Percentiles rank a stretch among this genome's conserved stretches.
phyloP scores from a whole-genome alignment of 164 flowering plant species.

The Echeveria elegans region DNA sequence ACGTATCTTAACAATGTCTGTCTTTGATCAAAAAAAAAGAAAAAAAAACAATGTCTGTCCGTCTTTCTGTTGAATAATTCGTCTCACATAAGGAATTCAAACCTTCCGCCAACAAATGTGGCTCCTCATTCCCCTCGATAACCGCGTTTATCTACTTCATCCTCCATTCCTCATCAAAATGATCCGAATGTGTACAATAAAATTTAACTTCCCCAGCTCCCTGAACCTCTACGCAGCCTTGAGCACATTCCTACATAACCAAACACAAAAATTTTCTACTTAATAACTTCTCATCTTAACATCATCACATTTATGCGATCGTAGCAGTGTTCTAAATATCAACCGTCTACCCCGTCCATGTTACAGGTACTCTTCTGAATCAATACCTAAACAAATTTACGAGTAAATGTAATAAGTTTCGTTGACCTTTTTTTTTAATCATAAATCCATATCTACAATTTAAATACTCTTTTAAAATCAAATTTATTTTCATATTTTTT shows the following conservation, averaged over 20 bases:
- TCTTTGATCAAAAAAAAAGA: no score
- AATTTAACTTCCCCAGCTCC: slow-evolving; percentile 61
- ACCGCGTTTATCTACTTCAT: slow-evolving; percentile 86
- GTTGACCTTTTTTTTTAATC: no score
- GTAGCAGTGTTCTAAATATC: no score
- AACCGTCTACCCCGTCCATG: no score
- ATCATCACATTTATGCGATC: no score
- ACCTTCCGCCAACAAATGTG: slow-evolving; percentile 84
- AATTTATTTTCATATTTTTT: no score
- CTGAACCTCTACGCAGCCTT: slow-evolving; percentile 84
- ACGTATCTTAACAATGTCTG: slow-evolving; percentile 63
- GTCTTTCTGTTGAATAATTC: slow-evolving; percentile 81
- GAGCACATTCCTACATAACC: slow-evolving; percentile 59
- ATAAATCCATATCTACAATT: no score
- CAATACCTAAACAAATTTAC: no score
- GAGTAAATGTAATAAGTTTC: no score
- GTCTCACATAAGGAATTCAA: slow-evolving; percentile 81
- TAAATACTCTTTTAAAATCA: no score
- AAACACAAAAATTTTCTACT: slow-evolving; percentile 2
- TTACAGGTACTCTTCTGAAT: no score
- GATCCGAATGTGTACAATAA: slow-evolving; percentile 85
- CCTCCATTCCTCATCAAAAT: slow-evolving; percentile 86
- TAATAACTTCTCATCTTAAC: not conserved
- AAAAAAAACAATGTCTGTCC: slow-evolving; percentile 91
- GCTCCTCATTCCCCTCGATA: slow-evolving; percentile 42